Conservation (phyloP, 1,139 yeast genomes). For the Yamadazyma conglobata region DNA sequence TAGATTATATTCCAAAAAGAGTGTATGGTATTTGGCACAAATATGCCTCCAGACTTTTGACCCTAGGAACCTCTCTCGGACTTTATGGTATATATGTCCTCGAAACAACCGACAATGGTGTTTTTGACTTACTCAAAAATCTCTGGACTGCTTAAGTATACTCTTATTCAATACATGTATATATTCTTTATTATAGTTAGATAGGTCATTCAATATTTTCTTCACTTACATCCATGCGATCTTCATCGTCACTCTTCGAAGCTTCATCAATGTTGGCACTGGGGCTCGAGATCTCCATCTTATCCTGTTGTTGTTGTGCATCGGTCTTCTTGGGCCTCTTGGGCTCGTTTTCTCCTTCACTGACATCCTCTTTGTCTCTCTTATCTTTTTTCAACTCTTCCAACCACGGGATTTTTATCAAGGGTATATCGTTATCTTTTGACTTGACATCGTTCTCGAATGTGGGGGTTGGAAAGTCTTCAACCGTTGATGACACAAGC, state of each 20-base stretch:
- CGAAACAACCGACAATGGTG: constrained; percentile 56
- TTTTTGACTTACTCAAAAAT: constrained; percentile 43
- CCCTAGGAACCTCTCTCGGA: constrained; percentile 60
- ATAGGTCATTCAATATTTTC: constrained; percentile 13
- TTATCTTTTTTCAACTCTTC: constrained; percentile 5
- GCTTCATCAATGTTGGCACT: constrained; percentile 3
- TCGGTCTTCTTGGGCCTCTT: constrained; percentile 16
- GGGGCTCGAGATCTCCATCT: constrained; percentile 9
- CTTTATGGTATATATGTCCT: constrained; percentile 66
- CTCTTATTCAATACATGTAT: no score
- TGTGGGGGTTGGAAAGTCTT: constrained; percentile 22
- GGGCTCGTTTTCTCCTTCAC: constrained; percentile 4
- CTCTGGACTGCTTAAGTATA: constrained; percentile 37
- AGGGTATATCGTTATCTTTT: constrained; percentile 14
- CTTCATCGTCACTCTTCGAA: no score
- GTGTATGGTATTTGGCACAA: constrained; percentile 67
- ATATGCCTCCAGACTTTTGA: constrained; percentile 58
- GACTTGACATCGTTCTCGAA: constrained; percentile 3
- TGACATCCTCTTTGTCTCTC: constrained; percentile 5
- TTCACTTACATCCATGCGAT: constrained; percentile 2
- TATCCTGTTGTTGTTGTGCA: no score
- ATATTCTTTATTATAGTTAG: background rate
- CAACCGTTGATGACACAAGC: constrained; percentile 26
- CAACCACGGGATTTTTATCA: constrained; percentile 49
- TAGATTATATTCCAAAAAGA: constrained; percentile 73